Evolutionary conservation across 805 yeast genomes (phyloP).

Genomic region (Brettanomyces sp.): DNA sequence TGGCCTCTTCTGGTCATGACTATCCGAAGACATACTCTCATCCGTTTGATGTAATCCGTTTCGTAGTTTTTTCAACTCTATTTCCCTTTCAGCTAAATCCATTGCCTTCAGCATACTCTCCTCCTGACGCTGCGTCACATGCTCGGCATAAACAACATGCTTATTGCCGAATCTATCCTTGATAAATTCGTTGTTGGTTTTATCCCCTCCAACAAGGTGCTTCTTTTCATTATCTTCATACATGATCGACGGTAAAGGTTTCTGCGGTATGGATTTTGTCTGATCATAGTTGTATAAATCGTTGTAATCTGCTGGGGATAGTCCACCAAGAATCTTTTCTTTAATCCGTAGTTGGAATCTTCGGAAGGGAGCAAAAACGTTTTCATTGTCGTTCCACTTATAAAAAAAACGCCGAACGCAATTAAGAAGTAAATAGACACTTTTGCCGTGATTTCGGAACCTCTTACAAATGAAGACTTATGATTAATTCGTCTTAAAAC

Average conservation of each 20-base stretch:
- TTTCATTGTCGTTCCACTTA: conserved; percentile 78
- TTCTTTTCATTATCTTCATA: conserved; percentile 30
- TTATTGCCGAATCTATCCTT: conserved; percentile 52
- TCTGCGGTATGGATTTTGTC: conserved; percentile 30
- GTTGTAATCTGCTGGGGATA: conserved; percentile 50
- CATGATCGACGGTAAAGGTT: conserved; percentile 26
- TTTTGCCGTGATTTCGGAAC: conserved; percentile 50
- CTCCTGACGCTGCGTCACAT: conserved; percentile 59
- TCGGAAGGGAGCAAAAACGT: conserved; percentile 62
- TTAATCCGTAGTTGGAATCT: conserved; percentile 49
- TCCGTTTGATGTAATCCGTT: conserved; percentile 3
- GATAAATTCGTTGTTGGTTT: conserved; percentile 35
- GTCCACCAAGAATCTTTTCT: conserved; percentile 41
- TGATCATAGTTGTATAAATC: conserved; percentile 44
- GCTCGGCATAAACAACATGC: conserved; percentile 68
- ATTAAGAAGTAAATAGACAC: conserved; percentile 39
- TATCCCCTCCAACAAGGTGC: conserved; percentile 23
- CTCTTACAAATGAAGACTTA: conserved; percentile 44
- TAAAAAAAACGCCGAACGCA: conserved; percentile 61
- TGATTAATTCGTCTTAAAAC: conserved; percentile 52
- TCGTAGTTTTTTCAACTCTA: conserved; percentile 12
- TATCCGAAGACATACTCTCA: neutral
- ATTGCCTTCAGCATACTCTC: conserved; percentile 40
- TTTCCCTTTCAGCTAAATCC: conserved; percentile 31
- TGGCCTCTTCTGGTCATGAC: conserved; percentile 5